A percentile compares a stretch with the other conserved stretches of the same genome.
Evolutionary conservation across 208 protist genomes (phyloP).

Genomic region (Jaenimonas drosophilae): DNA sequence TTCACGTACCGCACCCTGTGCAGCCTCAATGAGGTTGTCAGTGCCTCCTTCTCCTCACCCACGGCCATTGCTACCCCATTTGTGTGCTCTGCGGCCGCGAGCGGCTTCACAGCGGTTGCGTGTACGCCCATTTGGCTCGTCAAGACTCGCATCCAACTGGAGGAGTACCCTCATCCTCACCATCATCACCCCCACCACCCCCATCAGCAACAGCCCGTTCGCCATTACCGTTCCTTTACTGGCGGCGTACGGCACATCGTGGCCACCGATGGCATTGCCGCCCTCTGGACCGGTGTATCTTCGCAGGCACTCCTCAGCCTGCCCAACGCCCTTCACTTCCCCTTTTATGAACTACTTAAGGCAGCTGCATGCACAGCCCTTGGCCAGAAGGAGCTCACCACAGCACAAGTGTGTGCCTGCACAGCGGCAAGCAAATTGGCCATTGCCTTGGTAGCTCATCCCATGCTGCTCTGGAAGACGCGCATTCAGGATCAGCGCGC

Average conservation of each 20-base stretch:
- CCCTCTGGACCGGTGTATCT: conserved; percentile 68
- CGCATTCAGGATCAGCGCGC: conserved; percentile 80
- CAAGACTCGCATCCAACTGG: conserved; percentile 87
- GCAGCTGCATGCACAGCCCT: conserved; percentile 7
- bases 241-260: conserved; percentile 48
- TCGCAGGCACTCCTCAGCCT: conserved; percentile 72
- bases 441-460: conserved; percentile 44
- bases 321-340: conserved; percentile 75
- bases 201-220: too few relatives aligned
- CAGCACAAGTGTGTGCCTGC: conserved; percentile 46
- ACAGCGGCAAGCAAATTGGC: conserved; percentile 51
- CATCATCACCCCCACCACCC: conserved; percentile 13
- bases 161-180: conserved; percentile 18
- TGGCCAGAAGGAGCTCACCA: conserved; percentile 14
- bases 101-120: conserved; percentile 34
- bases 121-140: conserved; percentile 87
- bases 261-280: conserved; percentile 34
- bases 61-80: conserved; percentile 2
- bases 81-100: conserved; percentile 50
- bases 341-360: conserved; percentile 78
- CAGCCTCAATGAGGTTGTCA: conserved; percentile 3
- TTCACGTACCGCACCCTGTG: conserved; percentile 65
- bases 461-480: conserved; percentile 70
- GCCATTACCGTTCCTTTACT: conserved; percentile 50
- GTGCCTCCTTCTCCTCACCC: not conserved